phyloP scores from a whole-genome alignment of 495 filamentous ascomycete genomes.

The Annulohypoxylon stygium region DNA sequence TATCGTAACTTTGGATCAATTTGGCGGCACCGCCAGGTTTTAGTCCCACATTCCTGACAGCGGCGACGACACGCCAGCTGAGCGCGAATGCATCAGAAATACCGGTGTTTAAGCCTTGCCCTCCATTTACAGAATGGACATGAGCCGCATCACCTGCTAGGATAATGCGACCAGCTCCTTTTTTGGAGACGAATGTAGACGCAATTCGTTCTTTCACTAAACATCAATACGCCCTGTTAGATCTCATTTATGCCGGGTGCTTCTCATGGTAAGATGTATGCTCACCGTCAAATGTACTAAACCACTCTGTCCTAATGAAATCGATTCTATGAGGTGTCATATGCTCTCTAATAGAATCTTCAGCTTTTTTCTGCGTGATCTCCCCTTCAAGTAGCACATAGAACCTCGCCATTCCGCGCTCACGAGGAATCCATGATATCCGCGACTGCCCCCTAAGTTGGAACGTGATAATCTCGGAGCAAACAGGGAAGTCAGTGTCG shows the following conservation, averaged over 20 bases:
- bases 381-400: conserved; percentile 49
- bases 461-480: conserved; percentile 49
- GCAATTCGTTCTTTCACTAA: conserved; percentile 49
- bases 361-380: conserved; percentile 40
- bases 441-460: conserved; percentile 48
- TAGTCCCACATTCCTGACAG: conserved; percentile 20
- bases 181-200: conserved; percentile 42
- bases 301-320: conserved; percentile 48
- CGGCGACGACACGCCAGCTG: conserved; percentile 54
- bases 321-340: conserved; percentile 45
- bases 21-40: conserved; percentile 20
- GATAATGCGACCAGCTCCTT: conserved; percentile 53
- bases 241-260: neutral
- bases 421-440: conserved; percentile 48
- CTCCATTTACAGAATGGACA: conserved; percentile 63
- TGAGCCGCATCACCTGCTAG: conserved; percentile 67
- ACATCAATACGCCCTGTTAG: conserved; percentile 3
- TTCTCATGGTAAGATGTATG: neutral
- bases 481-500: conserved; percentile 47
- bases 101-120: conserved; percentile 64
- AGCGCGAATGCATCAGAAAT: conserved; percentile 64
- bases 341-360: conserved; percentile 46
- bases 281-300: conserved; percentile 49
- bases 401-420: conserved; percentile 47
- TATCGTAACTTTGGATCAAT: conserved; percentile 65